Evolutionary conservation across 257 asterid genomes (phyloP).

Genomic region (Capsicum baccatum): DNA sequence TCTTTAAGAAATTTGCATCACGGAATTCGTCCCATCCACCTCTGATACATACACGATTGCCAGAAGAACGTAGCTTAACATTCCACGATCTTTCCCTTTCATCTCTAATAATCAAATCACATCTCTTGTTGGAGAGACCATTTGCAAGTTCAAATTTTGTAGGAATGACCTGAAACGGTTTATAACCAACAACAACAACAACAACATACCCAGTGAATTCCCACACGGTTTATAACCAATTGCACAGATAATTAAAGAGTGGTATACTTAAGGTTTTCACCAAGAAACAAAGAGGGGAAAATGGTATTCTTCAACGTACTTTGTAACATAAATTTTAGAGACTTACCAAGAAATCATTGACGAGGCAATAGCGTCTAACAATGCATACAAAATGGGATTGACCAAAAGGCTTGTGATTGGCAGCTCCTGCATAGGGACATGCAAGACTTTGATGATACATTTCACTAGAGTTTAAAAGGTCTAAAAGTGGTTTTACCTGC

Average conservation of each 20-base stretch:
- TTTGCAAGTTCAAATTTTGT: background rate
- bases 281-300: background rate
- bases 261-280: background rate
- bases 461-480: too few relatives aligned
- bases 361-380: background rate
- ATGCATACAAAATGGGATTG: background rate
- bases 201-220: too few relatives aligned
- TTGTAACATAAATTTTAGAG: background rate
- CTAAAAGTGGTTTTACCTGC: too few relatives aligned
- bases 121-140: background rate
- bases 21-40: background rate
- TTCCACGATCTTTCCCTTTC: background rate
- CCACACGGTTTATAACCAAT: background rate
- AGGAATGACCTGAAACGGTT: background rate
- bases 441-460: background rate
- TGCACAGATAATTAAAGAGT: background rate
- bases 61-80: background rate
- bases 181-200: too few relatives aligned
- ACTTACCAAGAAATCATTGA: background rate
- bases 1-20: background rate
- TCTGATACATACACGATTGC: background rate
- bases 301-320: background rate
- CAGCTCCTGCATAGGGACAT: background rate
- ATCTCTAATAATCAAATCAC: conserved; percentile 15
- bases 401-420: background rate